Evolutionary conservation across 2,329 filamentous ascomycete genomes (phyloP).

Genomic region (Pseudocercospora musae): DNA sequence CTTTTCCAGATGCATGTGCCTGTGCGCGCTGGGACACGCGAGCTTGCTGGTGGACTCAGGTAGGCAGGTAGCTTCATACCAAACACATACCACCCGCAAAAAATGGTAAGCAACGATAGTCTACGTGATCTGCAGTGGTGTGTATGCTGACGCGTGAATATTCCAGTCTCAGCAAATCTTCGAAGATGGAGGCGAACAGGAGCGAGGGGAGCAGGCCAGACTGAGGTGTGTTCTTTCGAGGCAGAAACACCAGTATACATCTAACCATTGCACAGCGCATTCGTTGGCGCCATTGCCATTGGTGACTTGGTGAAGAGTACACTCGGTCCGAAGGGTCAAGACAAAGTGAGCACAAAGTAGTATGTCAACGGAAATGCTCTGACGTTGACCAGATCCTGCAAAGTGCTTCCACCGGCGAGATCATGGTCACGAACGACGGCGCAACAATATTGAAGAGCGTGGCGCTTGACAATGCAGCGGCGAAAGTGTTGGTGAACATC

Average conservation of each 20-base stretch:
- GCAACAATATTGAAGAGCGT: slow-evolving; percentile 98
- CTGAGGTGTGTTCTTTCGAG: slow-evolving; percentile 18
- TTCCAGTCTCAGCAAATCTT: slow-evolving; percentile 23
- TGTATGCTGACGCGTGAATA: slow-evolving; percentile 1
- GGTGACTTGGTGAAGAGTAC: slow-evolving; percentile 97
- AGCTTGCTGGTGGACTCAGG: neutral
- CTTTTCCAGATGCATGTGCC: neutral
- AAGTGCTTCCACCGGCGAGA: slow-evolving; percentile 80
- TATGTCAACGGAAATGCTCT: slow-evolving; percentile 88
- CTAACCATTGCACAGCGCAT: slow-evolving; percentile 54
- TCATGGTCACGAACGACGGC: slow-evolving; percentile 98
- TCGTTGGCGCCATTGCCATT: slow-evolving; percentile 96
- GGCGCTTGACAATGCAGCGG: slow-evolving; percentile 94
- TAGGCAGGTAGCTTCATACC: neutral
- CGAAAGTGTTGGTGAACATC: slow-evolving; percentile 98
- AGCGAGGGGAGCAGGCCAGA: slow-evolving; percentile 27
- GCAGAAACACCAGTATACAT: neutral
- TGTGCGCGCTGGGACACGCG: neutral
- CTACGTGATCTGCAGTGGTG: neutral
- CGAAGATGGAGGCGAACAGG: slow-evolving; percentile 25
- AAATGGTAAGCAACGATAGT: neutral
- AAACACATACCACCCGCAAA: neutral
- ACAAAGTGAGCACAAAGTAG: slow-evolving; percentile 74
- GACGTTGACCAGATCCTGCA: slow-evolving; percentile 27
- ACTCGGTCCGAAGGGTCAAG: slow-evolving; percentile 96